Evolutionary conservation across 2,329 filamentous ascomycete genomes (phyloP).

Genomic region (Lachnellula arida): DNA sequence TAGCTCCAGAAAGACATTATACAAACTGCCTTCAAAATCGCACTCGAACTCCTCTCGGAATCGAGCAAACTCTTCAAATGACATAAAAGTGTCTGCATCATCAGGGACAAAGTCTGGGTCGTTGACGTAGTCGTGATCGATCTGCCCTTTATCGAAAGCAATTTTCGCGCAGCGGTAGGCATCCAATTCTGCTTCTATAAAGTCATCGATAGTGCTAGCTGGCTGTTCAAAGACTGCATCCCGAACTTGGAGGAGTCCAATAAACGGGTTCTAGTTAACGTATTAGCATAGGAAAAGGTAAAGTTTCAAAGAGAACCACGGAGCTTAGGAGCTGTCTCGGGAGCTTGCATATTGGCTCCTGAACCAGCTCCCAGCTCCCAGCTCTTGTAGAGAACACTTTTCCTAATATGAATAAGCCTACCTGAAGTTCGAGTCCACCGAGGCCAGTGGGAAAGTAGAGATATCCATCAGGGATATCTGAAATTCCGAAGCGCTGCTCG

Average conservation of each 20-base stretch:
- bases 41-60: conserved; percentile 33
- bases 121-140: conserved; percentile 12
- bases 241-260: conserved; percentile 31
- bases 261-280: conserved; percentile 33
- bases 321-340: too few species aligned
- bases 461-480: conserved; percentile 38
- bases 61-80: conserved; percentile 36
- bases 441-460: conserved; percentile 38
- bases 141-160: conserved; percentile 27
- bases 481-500: conserved; percentile 42
- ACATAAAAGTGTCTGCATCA: conserved; percentile 33
- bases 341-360: too few species aligned
- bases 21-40: conserved; percentile 18
- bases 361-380: too few species aligned
- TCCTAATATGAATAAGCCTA: too few species aligned
- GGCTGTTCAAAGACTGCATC: conserved; percentile 25
- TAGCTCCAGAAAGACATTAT: conserved; percentile 28
- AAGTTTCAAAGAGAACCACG: too few species aligned
- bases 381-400: too few species aligned
- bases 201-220: conserved; percentile 24
- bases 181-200: conserved; percentile 32
- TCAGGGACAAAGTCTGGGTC: conserved; percentile 8
- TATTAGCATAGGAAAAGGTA: too few species aligned
- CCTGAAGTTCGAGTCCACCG: conserved; percentile 37
- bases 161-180: conserved; percentile 33